Evolutionary conservation across 768 basidiomycete genomes (phyloP).

Genomic region (Scleroderma bovista): DNA sequence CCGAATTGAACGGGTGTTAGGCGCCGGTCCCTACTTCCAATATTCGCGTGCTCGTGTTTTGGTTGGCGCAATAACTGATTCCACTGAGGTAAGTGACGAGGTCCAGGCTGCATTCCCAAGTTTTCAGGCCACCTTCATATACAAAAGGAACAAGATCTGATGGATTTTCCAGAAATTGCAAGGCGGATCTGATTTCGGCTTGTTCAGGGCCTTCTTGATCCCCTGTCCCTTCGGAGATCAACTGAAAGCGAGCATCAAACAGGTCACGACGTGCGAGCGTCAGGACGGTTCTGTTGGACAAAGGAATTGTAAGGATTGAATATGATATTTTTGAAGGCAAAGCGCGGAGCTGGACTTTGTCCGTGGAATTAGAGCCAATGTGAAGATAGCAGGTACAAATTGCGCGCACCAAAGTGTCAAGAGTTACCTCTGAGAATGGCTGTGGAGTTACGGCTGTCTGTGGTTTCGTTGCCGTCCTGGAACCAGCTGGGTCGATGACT

Average conservation of each 20-base stretch:
- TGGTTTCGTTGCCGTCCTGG: conserved; percentile 6
- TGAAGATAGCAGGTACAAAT: background rate
- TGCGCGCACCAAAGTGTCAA: conserved; percentile 28
- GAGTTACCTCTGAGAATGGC: conserved; percentile 24
- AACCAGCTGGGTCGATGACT: conserved; percentile 3
- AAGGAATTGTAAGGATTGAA: conserved; percentile 59
- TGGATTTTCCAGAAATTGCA: conserved; percentile 70
- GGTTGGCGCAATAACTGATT: conserved; percentile 17
- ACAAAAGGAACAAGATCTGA: conserved; percentile 89
- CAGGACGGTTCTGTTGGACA: conserved; percentile 29
- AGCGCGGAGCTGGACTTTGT: conserved; percentile 48
- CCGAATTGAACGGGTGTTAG: background rate
- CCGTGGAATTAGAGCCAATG: conserved; percentile 4
- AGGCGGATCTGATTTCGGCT: conserved; percentile 26
- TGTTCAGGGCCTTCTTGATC: conserved; percentile 25
- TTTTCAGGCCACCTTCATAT: conserved; percentile 96
- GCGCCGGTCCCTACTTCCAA: conserved; percentile 53
- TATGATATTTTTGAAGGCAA: conserved; percentile 77
- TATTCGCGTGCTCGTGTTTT: conserved; percentile 49
- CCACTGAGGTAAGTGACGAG: conserved; percentile 61
- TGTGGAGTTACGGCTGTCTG: conserved; percentile 1
- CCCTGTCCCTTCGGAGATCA: conserved; percentile 55
- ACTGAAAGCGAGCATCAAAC: conserved; percentile 94
- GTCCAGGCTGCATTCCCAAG: conserved; percentile 95
- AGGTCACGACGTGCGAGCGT: conserved; percentile 74